Percentiles rank a stretch among this genome's conserved stretches.
Evolutionary conservation across 1,284 basidiomycete genomes (phyloP).

Genomic region (Sporisorium iseilematis-ciliati): DNA sequence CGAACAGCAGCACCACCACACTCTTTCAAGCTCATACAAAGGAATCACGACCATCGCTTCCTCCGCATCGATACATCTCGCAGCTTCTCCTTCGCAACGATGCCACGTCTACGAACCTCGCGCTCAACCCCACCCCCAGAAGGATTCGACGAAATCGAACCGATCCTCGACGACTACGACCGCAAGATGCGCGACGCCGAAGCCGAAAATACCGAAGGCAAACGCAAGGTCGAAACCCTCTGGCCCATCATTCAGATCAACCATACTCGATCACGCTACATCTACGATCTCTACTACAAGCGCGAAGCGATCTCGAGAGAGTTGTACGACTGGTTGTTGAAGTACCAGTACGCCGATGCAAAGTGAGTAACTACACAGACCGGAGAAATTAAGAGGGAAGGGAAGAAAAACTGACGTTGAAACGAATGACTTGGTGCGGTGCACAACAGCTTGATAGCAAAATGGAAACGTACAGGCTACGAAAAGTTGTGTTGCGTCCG

Average conservation of each 20-base stretch:
- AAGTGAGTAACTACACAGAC: conserved; percentile 77
- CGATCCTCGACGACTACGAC: conserved; percentile 68
- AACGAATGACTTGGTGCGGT: neutral
- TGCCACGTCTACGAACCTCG: conserved; percentile 95
- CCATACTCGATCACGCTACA: conserved; percentile 87
- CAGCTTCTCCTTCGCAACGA: conserved; percentile 67
- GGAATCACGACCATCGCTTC: too few relatives aligned
- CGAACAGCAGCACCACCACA: neutral
- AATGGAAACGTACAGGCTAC: conserved; percentile 99
- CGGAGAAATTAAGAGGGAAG: neutral
- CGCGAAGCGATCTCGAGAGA: conserved; percentile 93
- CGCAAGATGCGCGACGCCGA: conserved; percentile 74
- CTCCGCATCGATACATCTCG: neutral
- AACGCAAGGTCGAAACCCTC: conserved; percentile 94
- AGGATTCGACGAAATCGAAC: conserved; percentile 94
- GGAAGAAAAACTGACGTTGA: neutral
- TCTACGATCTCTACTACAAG: conserved; percentile 99
- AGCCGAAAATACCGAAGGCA: conserved; percentile 96
- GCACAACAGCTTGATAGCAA: conserved; percentile 85
- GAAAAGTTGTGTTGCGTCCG: conserved; percentile 97
- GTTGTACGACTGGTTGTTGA: conserved; percentile 97
- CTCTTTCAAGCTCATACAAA: neutral
- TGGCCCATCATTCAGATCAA: conserved; percentile 99
- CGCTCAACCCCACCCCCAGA: conserved; percentile 96
- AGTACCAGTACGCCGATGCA: conserved; percentile 96